Evolutionary conservation across 805 yeast species (phyloP), one percentile per base, ranked within the genome.

Genomic region (Yamadazyma nakazawae): DNA sequence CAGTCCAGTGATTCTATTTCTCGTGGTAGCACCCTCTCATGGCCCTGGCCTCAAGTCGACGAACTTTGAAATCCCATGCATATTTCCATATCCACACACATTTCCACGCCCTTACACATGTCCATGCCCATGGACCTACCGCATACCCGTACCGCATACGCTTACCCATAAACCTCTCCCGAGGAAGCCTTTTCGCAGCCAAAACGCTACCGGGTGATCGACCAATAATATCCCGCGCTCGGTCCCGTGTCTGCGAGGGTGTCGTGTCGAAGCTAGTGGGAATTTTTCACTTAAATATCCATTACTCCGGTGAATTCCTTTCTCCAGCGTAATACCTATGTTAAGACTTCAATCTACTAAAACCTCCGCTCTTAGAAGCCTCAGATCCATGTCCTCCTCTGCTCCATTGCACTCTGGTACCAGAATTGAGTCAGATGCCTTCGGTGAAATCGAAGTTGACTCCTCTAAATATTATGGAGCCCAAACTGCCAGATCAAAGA

Each of bases 401-500:
- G 45, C 62, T 10, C 42, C 55, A 25, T 55, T 53, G 44, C 52
- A 61, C 48, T 46, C 54, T 47, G 53, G 60, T 46, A 62, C 69
- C 53, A 81, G 99, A 74, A 80, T 79, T 47, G 99, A 92, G 68
- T 78, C 89, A 49, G 99, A 92, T 72, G 98, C 98, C 43, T 94
- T 92, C 62, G 99, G 99, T 58, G 96, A 88, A 64, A 86, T 94
- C 62, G 89, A 90, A 65, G 99, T 92, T 43, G 90, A 88, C 49
- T 73, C 81, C 53, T 79, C 87, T 59, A 83, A 80, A 67, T 92
- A 92, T 78, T 92, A 97, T 92, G 99, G 99, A 51, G 98, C 98
- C 38, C 99, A 94, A 74, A 94, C 99, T 52, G 91, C 87, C 62
- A 82, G 98, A 72, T 91, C 98, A 17, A 78, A 82, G 57, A 85